These are phyloP conservation scores for Urtica urens DNA, from an alignment of 306 rosid genomes.

Conservation along the genomic window DNA sequence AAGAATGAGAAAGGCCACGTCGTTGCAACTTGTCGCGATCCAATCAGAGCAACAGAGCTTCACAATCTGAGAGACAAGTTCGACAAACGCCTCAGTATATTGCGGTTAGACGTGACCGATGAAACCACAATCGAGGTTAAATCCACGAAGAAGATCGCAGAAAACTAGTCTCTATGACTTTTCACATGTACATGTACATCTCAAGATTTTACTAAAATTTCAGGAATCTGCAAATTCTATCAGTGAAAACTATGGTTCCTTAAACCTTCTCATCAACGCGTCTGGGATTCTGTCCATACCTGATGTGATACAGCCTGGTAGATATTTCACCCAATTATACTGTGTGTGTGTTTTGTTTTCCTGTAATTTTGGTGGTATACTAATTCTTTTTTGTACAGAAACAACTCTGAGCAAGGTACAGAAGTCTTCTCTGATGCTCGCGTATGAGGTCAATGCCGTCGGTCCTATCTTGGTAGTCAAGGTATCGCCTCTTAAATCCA, in stretches of 20 bases:
- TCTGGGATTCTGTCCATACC: constrained; percentile 90
- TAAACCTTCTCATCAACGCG: constrained; percentile 82
- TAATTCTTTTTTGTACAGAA: constrained; percentile 44
- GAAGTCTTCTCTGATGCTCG: constrained; percentile 64
- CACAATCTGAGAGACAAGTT: constrained; percentile 46
- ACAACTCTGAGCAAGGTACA: constrained; percentile 73
- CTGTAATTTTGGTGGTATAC: not conserved
- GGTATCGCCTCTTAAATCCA: constrained; percentile 36
- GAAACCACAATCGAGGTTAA: constrained; percentile 83
- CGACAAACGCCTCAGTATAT: constrained; percentile 45
- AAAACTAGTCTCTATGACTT: no score
- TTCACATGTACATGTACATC: no score
- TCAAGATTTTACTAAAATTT: constrained; percentile 12
- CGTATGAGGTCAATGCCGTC: constrained; percentile 82
- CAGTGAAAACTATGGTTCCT: constrained; percentile 52
- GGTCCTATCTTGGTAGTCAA: constrained; percentile 89
- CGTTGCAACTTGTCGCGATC: constrained; percentile 81
- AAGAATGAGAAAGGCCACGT: constrained; percentile 65
- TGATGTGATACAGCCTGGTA: constrained; percentile 72
- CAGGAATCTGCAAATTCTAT: constrained; percentile 76
- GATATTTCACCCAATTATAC: constrained; percentile 11
- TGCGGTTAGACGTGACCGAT: constrained; percentile 56
- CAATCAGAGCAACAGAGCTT: constrained; percentile 54
- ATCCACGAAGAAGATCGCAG: no score
- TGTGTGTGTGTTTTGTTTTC: not conserved